Base-by-base conservation (phyloP, 2,329 filamentous ascomycete genomes). In the Dothistroma pini region DNA sequence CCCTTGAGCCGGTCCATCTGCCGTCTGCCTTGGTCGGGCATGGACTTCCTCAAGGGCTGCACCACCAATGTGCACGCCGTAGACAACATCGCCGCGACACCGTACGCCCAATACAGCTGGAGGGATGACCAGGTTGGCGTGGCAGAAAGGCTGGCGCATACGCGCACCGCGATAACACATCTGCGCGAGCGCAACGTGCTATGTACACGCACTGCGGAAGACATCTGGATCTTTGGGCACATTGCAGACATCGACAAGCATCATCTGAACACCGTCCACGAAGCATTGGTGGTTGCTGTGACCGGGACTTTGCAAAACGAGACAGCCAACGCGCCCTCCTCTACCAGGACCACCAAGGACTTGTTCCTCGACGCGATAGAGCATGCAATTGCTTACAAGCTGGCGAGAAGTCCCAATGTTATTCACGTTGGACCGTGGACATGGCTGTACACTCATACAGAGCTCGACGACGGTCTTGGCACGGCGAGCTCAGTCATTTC, bases 21-120 rank as follows among this genome's bases (percentile, higher is more conserved):
- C 16, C 22, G 49, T 38, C 22, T 54, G 44, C 21, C 53, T 52
- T 54, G 57, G 63, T 41, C 57, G 50, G 63, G 63, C 60, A 75
- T 75, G 71, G 74, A 75, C 61, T 71, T 73, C 60, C 61, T 75
- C 56, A 73, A 70, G 60, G 59, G 63, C 48, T 75, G 72, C 67
- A 68, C 62, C 31, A 74, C 73, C 25, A 74, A 75, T 54, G 68
- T 72, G 51, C 66, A 74, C 52, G 59, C 64, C 19, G 60, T 73
- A 29, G 63, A 62, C 14, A 63, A 64, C 47, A 34, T 67, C 2
- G 48, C 51, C 14, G 48, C 59, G 38, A 63, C 63, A n/a, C 53
- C 41, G 19, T 68, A 57, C 52, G 21, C 31, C 21, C 48, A 57
- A 14, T 65, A 63, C 50, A 51, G 54, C 32, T 57, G 56, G 47